phyloP scores from a whole-genome alignment of 495 filamentous ascomycete genomes.

The Hapsidospora chrysogenum region DNA sequence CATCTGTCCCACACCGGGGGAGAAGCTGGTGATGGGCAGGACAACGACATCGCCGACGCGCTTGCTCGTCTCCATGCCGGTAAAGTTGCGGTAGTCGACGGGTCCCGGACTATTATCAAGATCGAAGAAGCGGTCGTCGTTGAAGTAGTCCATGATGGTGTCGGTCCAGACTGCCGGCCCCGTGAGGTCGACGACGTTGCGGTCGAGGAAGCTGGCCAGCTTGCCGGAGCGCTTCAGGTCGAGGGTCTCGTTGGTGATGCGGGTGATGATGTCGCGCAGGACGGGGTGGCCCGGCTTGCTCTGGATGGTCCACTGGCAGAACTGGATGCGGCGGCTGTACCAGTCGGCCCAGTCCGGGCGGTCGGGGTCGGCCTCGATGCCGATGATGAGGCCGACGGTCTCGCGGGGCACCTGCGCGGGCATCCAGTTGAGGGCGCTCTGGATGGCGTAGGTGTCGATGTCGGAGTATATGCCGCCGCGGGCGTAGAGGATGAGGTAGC shows the following conservation, averaged over 20 bases:
- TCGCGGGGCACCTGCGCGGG: slow-evolving; percentile 58
- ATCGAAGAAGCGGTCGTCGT: slow-evolving; percentile 79
- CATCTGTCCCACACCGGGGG: slow-evolving; percentile 88
- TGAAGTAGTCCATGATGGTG: slow-evolving; percentile 80
- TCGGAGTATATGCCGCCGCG: slow-evolving; percentile 93
- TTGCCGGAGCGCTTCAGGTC: slow-evolving; percentile 52
- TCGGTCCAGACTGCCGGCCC: slow-evolving; percentile 95
- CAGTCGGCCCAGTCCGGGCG: slow-evolving; percentile 82
- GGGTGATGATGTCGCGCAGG: slow-evolving; percentile 69
- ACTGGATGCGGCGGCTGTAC: slow-evolving; percentile 92
- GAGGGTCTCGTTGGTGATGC: slow-evolving; percentile 69
- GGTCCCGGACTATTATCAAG: slow-evolving; percentile 51
- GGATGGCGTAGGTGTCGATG: slow-evolving; percentile 80
- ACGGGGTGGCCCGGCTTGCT: slow-evolving; percentile 89
- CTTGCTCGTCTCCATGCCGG: slow-evolving; percentile 61
- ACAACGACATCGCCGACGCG: slow-evolving; percentile 91
- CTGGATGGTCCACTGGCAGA: slow-evolving; percentile 99
- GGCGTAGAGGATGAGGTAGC: slow-evolving; percentile 86
- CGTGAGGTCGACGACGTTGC: slow-evolving; percentile 89
- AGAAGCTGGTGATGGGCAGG: slow-evolving; percentile 92
- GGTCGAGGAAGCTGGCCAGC: slow-evolving; percentile 47
- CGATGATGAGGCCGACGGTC: slow-evolving; percentile 70
- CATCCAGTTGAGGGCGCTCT: slow-evolving; percentile 75
- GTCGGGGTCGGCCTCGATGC: slow-evolving; percentile 94
- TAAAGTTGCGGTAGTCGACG: slow-evolving; percentile 80